Evolutionary conservation across 2,329 filamentous ascomycete genomes (phyloP).

Genomic region (Colletotrichum sp.): DNA sequence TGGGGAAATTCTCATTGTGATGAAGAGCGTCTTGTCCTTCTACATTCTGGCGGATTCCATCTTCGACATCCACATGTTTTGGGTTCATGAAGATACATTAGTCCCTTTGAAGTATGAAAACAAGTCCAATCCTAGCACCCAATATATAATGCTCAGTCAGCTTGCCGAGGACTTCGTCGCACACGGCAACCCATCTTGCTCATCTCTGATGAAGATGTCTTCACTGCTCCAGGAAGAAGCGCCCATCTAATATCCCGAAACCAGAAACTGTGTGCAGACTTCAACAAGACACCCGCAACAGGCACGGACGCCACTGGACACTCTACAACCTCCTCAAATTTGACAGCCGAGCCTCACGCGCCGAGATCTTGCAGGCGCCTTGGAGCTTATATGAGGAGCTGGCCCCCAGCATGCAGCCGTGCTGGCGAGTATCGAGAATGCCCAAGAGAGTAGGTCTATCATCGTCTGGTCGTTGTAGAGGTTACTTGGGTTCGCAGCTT

Average conservation of each 20-base stretch:
- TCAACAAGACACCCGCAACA: not conserved
- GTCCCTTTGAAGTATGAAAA: not conserved
- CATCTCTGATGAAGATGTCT: not conserved
- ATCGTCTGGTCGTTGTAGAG: not conserved
- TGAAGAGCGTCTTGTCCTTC: not conserved
- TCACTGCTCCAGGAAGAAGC: not conserved
- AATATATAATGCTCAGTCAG: not conserved
- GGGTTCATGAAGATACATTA: not conserved
- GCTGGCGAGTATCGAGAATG: not conserved
- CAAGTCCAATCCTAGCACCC: not conserved
- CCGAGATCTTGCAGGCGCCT: not conserved
- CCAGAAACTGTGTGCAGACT: not conserved
- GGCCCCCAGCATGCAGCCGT: not conserved
- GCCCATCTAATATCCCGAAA: not conserved
- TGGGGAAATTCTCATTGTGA: not conserved
- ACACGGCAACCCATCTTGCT: not conserved
- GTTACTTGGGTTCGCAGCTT: not conserved
- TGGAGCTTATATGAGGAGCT: not conserved
- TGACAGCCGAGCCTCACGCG: not conserved
- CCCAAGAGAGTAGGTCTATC: not conserved
- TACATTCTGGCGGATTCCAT: not conserved
- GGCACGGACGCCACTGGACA: not conserved
- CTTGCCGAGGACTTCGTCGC: not conserved
- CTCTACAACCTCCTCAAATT: not conserved
- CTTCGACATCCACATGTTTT: not conserved